Conservation (phyloP, 768 basidiomycete species). For the Amanita rimosa region DNA sequence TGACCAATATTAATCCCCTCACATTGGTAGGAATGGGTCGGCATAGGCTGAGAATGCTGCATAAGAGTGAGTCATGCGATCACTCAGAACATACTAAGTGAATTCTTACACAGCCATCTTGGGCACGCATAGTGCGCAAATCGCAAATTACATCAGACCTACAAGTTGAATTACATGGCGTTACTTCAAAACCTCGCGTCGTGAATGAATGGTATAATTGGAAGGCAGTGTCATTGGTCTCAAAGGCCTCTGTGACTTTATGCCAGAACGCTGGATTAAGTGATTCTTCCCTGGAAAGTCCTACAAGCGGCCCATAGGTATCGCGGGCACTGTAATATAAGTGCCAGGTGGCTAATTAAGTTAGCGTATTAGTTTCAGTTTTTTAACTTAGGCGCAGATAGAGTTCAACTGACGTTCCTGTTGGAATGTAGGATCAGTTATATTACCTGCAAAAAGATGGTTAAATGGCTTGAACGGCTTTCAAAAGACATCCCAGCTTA, state of each 20-base stretch:
- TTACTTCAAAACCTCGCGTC: conserved; percentile 25
- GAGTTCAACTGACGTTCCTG: conserved; percentile 24
- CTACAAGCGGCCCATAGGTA: conserved; percentile 35
- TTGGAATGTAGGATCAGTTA: conserved; percentile 33
- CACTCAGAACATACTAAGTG: background rate
- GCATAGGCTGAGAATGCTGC: conserved; percentile 7
- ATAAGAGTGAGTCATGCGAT: background rate
- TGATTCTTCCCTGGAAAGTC: conserved; percentile 23
- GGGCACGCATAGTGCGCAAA: conserved; percentile 27
- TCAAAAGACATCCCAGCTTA: conserved; percentile 15
- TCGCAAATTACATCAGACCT: conserved; percentile 31
- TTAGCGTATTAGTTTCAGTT: background rate
- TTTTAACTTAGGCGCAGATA: background rate
- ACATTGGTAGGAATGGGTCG: conserved; percentile 16
- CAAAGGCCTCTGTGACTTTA: conserved; percentile 42
- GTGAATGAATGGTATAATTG: conserved; percentile 33
- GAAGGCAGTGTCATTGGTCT: conserved; percentile 31
- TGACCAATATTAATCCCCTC: conserved; percentile 18
- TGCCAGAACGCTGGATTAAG: conserved; percentile 52
- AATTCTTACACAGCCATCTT: conserved; percentile 29
- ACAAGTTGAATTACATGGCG: conserved; percentile 25
- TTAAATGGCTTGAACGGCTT: background rate
- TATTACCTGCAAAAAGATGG: conserved; percentile 22
- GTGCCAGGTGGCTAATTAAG: conserved; percentile 35
- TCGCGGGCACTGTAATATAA: conserved; percentile 47